Conservation (phyloP, 768 basidiomycete species). For the Goffeauzyma gilvescens region DNA sequence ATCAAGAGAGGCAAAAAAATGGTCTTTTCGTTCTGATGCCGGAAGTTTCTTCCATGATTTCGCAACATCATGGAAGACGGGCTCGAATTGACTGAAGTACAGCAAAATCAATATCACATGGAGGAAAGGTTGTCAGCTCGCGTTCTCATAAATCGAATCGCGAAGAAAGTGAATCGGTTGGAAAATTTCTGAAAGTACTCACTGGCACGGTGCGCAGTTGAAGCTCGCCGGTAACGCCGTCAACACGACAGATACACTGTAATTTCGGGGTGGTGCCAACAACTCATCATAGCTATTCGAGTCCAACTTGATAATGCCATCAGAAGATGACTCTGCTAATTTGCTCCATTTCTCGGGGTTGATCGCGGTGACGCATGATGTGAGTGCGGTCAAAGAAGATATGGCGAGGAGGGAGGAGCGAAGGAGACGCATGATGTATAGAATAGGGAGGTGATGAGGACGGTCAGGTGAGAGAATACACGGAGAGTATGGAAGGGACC, state of each 20-base stretch:
- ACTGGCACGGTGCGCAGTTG: slow-evolving; percentile 86
- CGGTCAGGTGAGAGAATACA: no score
- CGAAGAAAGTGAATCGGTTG: no score
- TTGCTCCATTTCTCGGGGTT: slow-evolving; percentile 41
- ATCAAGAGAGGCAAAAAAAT: slow-evolving; percentile 85
- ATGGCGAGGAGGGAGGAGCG: slow-evolving; percentile 4
- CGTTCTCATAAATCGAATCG: no score
- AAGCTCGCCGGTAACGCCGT: slow-evolving; percentile 67
- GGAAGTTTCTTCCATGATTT: slow-evolving; percentile 58
- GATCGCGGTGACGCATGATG: slow-evolving; percentile 12
- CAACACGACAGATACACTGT: slow-evolving; percentile 70
- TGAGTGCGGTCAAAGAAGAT: slow-evolving; percentile 1
- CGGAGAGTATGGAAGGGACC: no score
- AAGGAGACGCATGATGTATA: slow-evolving; percentile 2
- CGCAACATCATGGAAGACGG: slow-evolving; percentile 60
- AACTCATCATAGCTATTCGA: slow-evolving; percentile 57
- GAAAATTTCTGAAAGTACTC: no score
- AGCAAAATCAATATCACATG: not conserved
- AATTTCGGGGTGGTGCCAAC: slow-evolving; percentile 48
- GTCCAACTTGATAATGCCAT: slow-evolving; percentile 68
- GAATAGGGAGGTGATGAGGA: no score
- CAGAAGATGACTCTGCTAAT: slow-evolving; percentile 46
- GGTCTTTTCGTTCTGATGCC: slow-evolving; percentile 46
- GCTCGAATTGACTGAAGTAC: slow-evolving; percentile 76
- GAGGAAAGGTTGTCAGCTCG: not conserved